These are phyloP conservation scores for Syzygium syzygioides DNA, from an alignment of 441 rosid species.

Conservation along the genomic window DNA sequence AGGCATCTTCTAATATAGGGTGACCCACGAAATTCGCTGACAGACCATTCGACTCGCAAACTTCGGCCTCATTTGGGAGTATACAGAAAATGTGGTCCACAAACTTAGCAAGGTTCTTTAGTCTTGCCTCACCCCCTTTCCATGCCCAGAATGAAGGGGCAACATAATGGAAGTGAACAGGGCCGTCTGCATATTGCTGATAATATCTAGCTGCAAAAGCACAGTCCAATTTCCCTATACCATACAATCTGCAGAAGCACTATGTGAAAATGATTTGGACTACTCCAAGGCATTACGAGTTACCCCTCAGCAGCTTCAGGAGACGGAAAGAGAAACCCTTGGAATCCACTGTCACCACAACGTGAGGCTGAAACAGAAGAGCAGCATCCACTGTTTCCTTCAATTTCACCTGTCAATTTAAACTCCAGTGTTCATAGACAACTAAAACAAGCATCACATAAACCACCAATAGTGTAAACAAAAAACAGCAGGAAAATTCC, in stretches of 20 bases:
- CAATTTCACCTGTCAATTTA: slow-evolving; percentile 43
- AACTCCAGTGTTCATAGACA: background rate
- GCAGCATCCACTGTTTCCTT: slow-evolving; percentile 70
- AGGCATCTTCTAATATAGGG: slow-evolving; percentile 73
- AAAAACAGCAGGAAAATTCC: background rate
- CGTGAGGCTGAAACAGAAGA: slow-evolving; percentile 64
- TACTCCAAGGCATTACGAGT: background rate
- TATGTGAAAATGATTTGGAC: slow-evolving; percentile 5
- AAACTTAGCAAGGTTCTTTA: slow-evolving; percentile 49
- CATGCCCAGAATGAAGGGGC: slow-evolving; percentile 99
- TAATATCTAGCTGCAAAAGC: slow-evolving; percentile 73
- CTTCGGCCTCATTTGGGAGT: slow-evolving; percentile 69
- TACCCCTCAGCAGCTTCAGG: slow-evolving; percentile 76
- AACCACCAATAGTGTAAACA: background rate
- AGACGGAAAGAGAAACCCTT: slow-evolving; percentile 90
- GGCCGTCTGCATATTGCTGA: slow-evolving; percentile 19
- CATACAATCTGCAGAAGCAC: slow-evolving; percentile 21
- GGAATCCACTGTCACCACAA: slow-evolving; percentile 81
- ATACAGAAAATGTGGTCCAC: slow-evolving; percentile 89
- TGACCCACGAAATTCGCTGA: slow-evolving; percentile 83
- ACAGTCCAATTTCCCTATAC: slow-evolving; percentile 38
- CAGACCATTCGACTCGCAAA: slow-evolving; percentile 59
- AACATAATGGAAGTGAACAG: slow-evolving; percentile 75
- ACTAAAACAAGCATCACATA: background rate
- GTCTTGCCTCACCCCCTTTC: slow-evolving; percentile 89